These are phyloP conservation scores for Torulaspora maleeae DNA, from an alignment of 805 yeast genomes.

Conservation along the genomic window DNA sequence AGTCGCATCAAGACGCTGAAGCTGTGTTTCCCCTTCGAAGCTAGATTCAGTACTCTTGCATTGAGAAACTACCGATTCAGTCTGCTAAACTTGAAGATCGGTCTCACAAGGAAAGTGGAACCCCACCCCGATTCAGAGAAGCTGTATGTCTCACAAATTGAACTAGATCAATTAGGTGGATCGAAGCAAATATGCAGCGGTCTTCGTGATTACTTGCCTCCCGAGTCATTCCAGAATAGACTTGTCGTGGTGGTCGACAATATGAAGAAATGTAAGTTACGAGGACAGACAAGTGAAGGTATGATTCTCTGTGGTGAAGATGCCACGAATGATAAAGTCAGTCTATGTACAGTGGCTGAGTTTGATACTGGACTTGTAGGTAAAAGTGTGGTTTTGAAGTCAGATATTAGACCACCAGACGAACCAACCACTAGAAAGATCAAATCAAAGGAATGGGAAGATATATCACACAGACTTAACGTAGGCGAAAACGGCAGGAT, in stretches of 20 bases:
- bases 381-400: constrained; percentile 12
- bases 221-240: constrained; percentile 37
- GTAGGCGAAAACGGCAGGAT: constrained; percentile 14
- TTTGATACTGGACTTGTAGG: constrained; percentile 9
- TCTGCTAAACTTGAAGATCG: constrained; percentile 41
- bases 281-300: constrained; percentile 59
- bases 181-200: constrained; percentile 53
- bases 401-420: not conserved
- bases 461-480: constrained; percentile 18
- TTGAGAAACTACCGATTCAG: constrained; percentile 11
- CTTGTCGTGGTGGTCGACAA: constrained; percentile 53
- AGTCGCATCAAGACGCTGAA: not conserved
- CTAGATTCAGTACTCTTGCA: not conserved
- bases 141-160: constrained; percentile 52
- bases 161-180: constrained; percentile 21
- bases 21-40: not conserved
- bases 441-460: constrained; percentile 22
- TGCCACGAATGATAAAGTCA: constrained; percentile 7
- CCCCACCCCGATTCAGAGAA: constrained; percentile 56
- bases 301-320: constrained; percentile 61
- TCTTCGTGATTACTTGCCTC: constrained; percentile 43
- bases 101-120: constrained; percentile 43
- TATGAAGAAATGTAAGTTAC: constrained; percentile 56
- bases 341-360: constrained; percentile 16
- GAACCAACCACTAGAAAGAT: constrained; percentile 15